Evolutionary conservation across 2,329 filamentous ascomycete species (phyloP).

Genomic region (Aotearoamyces nothofagi): DNA sequence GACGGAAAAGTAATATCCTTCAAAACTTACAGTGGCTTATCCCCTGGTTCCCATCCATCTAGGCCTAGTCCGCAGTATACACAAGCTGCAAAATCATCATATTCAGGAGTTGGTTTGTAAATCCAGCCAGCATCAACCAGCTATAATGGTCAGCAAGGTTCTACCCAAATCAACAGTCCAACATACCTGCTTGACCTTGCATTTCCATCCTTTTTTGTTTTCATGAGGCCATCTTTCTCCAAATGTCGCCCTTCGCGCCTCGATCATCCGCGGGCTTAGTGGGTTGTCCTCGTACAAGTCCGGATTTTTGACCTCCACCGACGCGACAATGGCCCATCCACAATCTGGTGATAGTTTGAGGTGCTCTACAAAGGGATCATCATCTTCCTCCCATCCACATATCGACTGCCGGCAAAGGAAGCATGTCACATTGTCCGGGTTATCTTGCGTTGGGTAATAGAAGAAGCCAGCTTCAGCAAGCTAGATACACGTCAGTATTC

Average conservation of each 20-base stretch:
- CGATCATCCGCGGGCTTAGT: constrained; percentile 50
- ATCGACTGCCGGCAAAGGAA: constrained; percentile 75
- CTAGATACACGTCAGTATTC: constrained; percentile 27
- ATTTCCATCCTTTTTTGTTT: constrained; percentile 72
- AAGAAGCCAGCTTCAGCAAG: constrained; percentile 86
- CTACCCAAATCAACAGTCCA: constrained; percentile 1
- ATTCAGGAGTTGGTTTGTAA: constrained; percentile 72
- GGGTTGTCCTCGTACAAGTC: constrained; percentile 61
- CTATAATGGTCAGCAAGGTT: constrained; percentile 24
- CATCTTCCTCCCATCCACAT: constrained; percentile 82
- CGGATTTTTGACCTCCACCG: constrained; percentile 43
- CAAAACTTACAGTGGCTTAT: constrained; percentile 63
- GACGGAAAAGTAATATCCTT: constrained; percentile 2
- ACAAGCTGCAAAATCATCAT: constrained; percentile 81
- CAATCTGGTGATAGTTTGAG: constrained; percentile 69
- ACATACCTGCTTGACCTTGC: constrained; percentile 70
- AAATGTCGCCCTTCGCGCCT: constrained; percentile 74
- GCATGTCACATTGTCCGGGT: constrained; percentile 78
- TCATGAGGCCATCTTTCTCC: constrained; percentile 81
- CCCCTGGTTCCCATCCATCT: constrained; percentile 87
- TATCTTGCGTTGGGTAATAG: constrained; percentile 60
- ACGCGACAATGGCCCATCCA: constrained; percentile 67
- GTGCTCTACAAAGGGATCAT: constrained; percentile 75
- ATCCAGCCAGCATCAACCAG: constrained; percentile 90
- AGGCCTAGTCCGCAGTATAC: constrained; percentile 80